Evolutionary conservation across 2,329 filamentous ascomycete genomes (phyloP).

Genomic region (Herpotrichia juniperi): DNA sequence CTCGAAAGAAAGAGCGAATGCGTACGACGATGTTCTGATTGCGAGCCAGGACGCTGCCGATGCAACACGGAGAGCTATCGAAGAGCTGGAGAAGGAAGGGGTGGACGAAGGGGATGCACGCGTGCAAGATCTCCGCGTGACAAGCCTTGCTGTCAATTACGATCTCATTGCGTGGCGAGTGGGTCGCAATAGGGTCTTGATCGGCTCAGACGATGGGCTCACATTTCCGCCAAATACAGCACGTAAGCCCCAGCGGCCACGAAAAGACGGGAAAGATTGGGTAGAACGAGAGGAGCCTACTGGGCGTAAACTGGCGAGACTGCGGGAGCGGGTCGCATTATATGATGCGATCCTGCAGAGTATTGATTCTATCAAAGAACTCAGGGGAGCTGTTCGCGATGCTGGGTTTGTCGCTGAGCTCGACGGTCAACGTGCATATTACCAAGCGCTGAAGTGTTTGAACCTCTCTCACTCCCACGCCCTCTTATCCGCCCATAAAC

Average conservation of each 20-base stretch:
- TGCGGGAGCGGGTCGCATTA: slow-evolving; percentile 85
- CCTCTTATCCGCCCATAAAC: slow-evolving; percentile 72
- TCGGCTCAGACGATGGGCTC: slow-evolving; percentile 81
- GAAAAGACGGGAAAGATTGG: slow-evolving; percentile 56
- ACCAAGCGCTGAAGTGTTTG: slow-evolving; percentile 85
- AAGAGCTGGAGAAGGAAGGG: slow-evolving; percentile 84
- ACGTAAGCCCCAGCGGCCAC: slow-evolving; percentile 58
- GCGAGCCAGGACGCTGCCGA: slow-evolving; percentile 94
- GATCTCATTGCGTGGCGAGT: slow-evolving; percentile 94
- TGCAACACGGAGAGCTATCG: slow-evolving; percentile 89
- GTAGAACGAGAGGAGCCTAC: slow-evolving; percentile 67
- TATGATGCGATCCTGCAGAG: slow-evolving; percentile 93
- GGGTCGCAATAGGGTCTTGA: slow-evolving; percentile 86
- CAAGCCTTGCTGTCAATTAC: slow-evolving; percentile 91
- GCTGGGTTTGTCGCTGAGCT: slow-evolving; percentile 76
- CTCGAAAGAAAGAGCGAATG: slow-evolving; percentile 74
- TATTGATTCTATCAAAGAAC: slow-evolving; percentile 84
- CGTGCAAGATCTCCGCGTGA: slow-evolving; percentile 93
- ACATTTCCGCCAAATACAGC: slow-evolving; percentile 59
- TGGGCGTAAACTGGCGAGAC: slow-evolving; percentile 75
- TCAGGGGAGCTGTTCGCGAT: slow-evolving; percentile 89
- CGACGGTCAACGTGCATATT: slow-evolving; percentile 80
- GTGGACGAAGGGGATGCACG: slow-evolving; percentile 81
- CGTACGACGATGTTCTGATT: slow-evolving; percentile 89
- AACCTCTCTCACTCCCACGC: slow-evolving; percentile 86